Evolutionary conservation across 805 yeast species (phyloP).

Genomic region (Sugiyamaella americana): DNA sequence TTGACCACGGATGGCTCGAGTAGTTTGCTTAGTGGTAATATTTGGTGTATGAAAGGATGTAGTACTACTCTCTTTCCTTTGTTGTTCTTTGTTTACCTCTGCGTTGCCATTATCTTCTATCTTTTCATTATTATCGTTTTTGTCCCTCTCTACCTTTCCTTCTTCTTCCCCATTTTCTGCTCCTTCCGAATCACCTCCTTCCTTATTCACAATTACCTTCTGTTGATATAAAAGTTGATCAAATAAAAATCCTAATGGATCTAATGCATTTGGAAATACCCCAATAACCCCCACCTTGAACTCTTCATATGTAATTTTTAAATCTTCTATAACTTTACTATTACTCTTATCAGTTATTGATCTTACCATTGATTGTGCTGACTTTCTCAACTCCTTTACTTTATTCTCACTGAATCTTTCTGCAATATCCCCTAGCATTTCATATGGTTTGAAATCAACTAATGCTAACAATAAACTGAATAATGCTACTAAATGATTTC

Average conservation of each 20-base stretch:
- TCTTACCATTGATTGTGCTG: constrained; percentile 21
- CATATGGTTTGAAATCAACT: constrained; percentile 35
- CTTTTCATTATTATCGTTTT: background rate
- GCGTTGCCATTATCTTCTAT: background rate
- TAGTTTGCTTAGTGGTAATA: constrained; percentile 34
- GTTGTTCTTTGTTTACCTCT: background rate
- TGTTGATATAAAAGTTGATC: constrained; percentile 38
- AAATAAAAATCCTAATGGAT: constrained; percentile 41
- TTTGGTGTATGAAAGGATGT: no score
- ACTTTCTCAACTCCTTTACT: constrained; percentile 12
- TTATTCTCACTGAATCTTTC: constrained; percentile 26
- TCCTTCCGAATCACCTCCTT: background rate
- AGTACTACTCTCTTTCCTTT: no score
- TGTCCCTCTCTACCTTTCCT: background rate
- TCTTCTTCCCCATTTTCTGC: background rate
- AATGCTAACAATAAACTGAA: constrained; percentile 46
- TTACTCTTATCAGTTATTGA: constrained; percentile 18
- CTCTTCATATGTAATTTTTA: constrained; percentile 11
- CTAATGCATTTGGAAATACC: constrained; percentile 38
- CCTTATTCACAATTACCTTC: background rate
- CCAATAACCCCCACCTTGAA: constrained; percentile 19
- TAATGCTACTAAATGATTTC: constrained; percentile 38
- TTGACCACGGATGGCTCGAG: constrained; percentile 38
- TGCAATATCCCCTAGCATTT: constrained; percentile 27
- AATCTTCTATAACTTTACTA: constrained; percentile 11